Evolutionary conservation across 2,329 filamentous ascomycete genomes (phyloP).

Genomic region (Elsinoe arachidis): DNA sequence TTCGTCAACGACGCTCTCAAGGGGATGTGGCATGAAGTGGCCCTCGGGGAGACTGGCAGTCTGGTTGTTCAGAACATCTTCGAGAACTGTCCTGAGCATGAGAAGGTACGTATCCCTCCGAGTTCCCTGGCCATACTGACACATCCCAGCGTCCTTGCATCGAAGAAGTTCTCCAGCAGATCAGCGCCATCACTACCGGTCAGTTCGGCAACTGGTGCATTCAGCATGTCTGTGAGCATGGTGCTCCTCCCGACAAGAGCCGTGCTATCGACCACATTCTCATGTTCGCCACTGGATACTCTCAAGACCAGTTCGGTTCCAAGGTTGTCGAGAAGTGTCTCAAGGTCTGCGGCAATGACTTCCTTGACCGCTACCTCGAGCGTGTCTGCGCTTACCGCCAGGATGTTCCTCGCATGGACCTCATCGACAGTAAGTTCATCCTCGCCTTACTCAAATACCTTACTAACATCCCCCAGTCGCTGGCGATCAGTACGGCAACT

Average conservation of each 20-base stretch:
- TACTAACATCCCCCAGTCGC: conserved; percentile 49
- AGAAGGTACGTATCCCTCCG: conserved; percentile 54
- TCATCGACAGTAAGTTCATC: conserved; percentile 69
- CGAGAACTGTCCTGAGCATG: conserved; percentile 96
- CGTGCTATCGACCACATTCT: conserved; percentile 94
- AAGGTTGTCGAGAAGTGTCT: conserved; percentile 99
- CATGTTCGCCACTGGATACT: conserved; percentile 87
- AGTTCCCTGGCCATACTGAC: conserved; percentile 15
- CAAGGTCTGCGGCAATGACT: conserved; percentile 87
- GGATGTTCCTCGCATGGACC: conserved; percentile 86
- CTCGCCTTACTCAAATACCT: not conserved
- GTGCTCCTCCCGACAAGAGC: conserved; percentile 79
- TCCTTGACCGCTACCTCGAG: conserved; percentile 84
- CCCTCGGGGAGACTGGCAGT: conserved; percentile 91
- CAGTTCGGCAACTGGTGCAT: conserved; percentile 99
- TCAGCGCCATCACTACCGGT: conserved; percentile 91
- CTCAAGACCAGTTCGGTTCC: conserved; percentile 97
- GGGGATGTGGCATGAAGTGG: conserved; percentile 99
- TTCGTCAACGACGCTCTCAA: conserved; percentile 91
- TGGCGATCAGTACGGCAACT: conserved; percentile 98
- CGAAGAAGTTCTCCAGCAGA: conserved; percentile 88
- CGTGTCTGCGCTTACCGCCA: conserved; percentile 85
- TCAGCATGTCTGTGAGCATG: conserved; percentile 97
- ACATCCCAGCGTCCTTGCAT: conserved; percentile 81
- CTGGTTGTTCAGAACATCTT: conserved; percentile 99